phyloP scores from a whole-genome alignment of 2,329 filamentous ascomycete genomes.

The Fonsecaea pugnacius region DNA sequence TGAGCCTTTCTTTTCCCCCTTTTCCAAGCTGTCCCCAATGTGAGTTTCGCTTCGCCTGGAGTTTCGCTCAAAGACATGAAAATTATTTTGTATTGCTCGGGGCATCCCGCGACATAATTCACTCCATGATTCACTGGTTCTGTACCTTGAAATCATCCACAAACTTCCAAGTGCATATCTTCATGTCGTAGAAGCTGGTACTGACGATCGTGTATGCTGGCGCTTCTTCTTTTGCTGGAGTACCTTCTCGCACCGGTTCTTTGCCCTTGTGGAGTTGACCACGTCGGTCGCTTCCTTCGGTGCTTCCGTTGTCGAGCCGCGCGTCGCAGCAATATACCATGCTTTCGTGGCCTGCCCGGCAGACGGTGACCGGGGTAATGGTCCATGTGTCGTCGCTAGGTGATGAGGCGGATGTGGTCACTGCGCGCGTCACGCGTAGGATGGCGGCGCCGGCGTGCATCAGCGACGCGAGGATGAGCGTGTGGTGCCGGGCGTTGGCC shows the following conservation, averaged over 20 bases:
- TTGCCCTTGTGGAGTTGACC: background rate
- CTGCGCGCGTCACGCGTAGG: slow-evolving; percentile 48
- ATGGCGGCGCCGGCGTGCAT: slow-evolving; percentile 87
- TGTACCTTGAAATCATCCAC: slow-evolving; percentile 33
- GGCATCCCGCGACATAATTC: background rate
- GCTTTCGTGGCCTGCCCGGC: slow-evolving; percentile 78
- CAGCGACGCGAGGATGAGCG: slow-evolving; percentile 77
- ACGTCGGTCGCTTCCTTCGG: background rate
- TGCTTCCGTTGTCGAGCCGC: slow-evolving; percentile 36
- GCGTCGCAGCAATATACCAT: slow-evolving; percentile 88
- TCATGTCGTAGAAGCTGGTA: slow-evolving; percentile 60
- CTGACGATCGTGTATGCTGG: slow-evolving; percentile 45
- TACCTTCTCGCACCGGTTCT: background rate
- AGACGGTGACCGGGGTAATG: slow-evolving; percentile 70
- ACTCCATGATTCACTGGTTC: background rate
- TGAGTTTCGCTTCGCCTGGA: background rate
- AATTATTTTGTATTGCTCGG: background rate
- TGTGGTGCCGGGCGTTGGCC: slow-evolving; percentile 35
- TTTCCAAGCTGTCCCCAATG: background rate
- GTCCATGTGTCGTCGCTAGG: slow-evolving; percentile 41
- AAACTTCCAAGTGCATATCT: slow-evolving; percentile 54
- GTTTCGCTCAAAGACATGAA: background rate
- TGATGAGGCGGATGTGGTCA: slow-evolving; percentile 13
- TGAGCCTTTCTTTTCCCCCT: background rate
- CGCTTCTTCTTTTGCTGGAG: background rate